These are phyloP conservation scores for Eudorina sp. DNA, from an alignment of 139 green algal species.

Conservation along the genomic window DNA sequence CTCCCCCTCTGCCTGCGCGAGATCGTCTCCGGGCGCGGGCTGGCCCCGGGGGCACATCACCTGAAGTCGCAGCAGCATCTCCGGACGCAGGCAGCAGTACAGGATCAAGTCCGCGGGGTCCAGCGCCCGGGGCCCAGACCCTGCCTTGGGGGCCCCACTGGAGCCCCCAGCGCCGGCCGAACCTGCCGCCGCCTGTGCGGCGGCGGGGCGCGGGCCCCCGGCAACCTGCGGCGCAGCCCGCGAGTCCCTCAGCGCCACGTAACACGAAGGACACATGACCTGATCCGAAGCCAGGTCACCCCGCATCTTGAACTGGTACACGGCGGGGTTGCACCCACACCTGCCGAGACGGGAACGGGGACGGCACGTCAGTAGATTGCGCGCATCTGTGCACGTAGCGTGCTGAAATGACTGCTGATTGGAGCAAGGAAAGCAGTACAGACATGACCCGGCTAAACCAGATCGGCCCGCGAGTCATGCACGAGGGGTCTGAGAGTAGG, in stretches of 20 bases:
- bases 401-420: too few relatives aligned
- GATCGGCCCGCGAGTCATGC: too few relatives aligned
- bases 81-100: conserved; percentile 27
- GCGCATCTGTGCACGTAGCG: too few relatives aligned
- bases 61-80: conserved; percentile 28
- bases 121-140: too few relatives aligned
- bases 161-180: too few relatives aligned
- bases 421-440: too few relatives aligned
- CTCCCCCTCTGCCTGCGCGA: neutral
- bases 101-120: neutral
- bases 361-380: too few relatives aligned
- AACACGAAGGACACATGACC: conserved; percentile 6
- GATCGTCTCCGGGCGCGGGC: too few relatives aligned
- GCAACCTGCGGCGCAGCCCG: neutral
- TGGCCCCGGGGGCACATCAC: neutral
- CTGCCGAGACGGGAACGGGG: too few relatives aligned
- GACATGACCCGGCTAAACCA: too few relatives aligned
- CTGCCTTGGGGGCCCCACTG: too few relatives aligned
- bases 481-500: too few relatives aligned
- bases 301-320: neutral
- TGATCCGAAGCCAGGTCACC: neutral
- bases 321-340: conserved; percentile 29
- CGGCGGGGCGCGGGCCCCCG: neutral
- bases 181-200: neutral
- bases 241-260: neutral